These are phyloP conservation scores for Xylaria longipes DNA, from an alignment of 495 filamentous ascomycete genomes.

Conservation along the genomic window DNA sequence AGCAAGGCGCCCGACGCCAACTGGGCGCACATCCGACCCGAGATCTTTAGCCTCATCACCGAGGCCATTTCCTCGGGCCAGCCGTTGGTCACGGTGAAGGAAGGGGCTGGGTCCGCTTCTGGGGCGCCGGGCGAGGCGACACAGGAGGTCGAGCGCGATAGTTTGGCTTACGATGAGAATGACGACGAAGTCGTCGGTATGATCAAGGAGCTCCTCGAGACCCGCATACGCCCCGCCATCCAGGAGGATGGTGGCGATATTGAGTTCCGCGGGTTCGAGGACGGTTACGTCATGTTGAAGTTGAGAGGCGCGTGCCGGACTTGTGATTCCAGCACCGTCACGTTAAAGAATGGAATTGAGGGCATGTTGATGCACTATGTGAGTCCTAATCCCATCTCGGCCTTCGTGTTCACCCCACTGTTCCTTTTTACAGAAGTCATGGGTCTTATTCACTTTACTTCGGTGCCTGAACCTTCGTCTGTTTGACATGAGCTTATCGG, in stretches of 20 bases:
- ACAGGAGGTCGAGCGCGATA: slow-evolving; percentile 62
- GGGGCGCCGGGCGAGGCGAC: slow-evolving; percentile 20
- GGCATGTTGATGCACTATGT: slow-evolving; percentile 87
- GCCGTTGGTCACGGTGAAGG: slow-evolving; percentile 75
- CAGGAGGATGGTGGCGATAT: slow-evolving; percentile 98
- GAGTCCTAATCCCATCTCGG: slow-evolving; percentile 32
- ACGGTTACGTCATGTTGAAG: slow-evolving; percentile 86
- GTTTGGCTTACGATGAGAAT: slow-evolving; percentile 77
- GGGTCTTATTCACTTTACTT: neutral
- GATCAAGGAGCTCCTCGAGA: slow-evolving; percentile 99
- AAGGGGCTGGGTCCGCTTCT: slow-evolving; percentile 47
- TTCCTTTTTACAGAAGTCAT: neutral
- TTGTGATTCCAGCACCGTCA: slow-evolving; percentile 95
- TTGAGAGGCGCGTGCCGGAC: slow-evolving; percentile 91
- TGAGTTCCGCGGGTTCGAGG: slow-evolving; percentile 86
- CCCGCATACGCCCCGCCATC: slow-evolving; percentile 90
- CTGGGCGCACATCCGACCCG: slow-evolving; percentile 94
- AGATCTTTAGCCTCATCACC: slow-evolving; percentile 93
- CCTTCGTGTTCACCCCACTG: neutral
- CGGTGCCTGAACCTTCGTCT: slow-evolving; percentile 3
- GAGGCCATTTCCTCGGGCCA: slow-evolving; percentile 85
- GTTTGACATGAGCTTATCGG: neutral
- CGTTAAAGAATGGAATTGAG: slow-evolving; percentile 95
- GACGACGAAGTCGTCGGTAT: slow-evolving; percentile 94
- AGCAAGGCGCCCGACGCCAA: slow-evolving; percentile 85